phyloP scores from a whole-genome alignment of 192 early-diverging fungal species.

The Entomortierella beljakovae region DNA sequence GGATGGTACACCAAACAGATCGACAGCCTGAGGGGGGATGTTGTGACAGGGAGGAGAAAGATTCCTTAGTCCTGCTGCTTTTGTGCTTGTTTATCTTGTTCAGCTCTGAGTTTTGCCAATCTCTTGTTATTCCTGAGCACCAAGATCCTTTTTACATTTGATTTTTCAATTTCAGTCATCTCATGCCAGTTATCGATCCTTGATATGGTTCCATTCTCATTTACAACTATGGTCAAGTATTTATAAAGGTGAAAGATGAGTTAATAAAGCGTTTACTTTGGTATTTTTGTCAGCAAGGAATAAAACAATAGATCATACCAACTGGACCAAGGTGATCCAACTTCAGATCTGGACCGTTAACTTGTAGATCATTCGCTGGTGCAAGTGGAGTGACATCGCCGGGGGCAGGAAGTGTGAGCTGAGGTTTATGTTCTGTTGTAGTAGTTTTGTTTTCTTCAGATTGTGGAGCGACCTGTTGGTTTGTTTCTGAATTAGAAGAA shows the following conservation, averaged over 20 bases:
- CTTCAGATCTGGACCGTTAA: conserved; percentile 56
- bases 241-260: background rate
- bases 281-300: background rate
- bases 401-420: conserved; percentile 57
- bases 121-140: conserved; percentile 59
- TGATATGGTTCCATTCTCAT: conserved; percentile 60
- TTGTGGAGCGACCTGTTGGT: conserved; percentile 3
- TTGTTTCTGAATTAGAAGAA: conserved; percentile 1
- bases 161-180: conserved; percentile 64
- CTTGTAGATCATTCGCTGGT: conserved; percentile 28
- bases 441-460: background rate
- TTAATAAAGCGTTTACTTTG: conserved; percentile 1
- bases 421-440: conserved; percentile 20
- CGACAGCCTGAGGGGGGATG: too few species aligned
- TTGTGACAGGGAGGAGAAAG: too few species aligned
- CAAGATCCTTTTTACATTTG: conserved; percentile 61
- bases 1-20: too few species aligned
- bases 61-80: too few species aligned
- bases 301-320: conserved; percentile 33
- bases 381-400: conserved; percentile 20
- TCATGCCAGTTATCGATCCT: conserved; percentile 67
- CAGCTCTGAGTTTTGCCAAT: conserved; percentile 33
- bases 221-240: conserved; percentile 52
- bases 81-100: background rate
- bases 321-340: conserved; percentile 59